A percentile compares a stretch with the other conserved stretches of the same genome.
These are phyloP conservation scores for Gossypium rotundifolium DNA, from an alignment of 345 rosid species.

Conservation along the genomic window DNA sequence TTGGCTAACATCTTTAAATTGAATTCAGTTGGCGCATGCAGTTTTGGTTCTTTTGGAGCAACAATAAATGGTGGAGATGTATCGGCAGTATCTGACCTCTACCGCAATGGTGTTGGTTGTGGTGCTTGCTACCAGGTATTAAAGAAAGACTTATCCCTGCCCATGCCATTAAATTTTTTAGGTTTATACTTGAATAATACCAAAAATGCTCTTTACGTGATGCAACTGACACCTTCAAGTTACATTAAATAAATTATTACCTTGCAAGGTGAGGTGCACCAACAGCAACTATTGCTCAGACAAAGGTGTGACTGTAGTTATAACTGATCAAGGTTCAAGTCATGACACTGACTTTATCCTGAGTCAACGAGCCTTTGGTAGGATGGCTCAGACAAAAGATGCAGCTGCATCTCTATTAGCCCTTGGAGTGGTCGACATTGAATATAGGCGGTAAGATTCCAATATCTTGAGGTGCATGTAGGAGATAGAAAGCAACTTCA, in stretches of 20 bases:
- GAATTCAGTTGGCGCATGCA: constrained; percentile 53
- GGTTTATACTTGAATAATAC: not conserved
- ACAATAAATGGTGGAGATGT: constrained; percentile 62
- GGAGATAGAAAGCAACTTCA: not conserved
- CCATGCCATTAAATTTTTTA: not conserved
- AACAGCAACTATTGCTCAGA: constrained; percentile 46
- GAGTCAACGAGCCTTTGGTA: constrained; percentile 43
- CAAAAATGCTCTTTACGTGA: not conserved
- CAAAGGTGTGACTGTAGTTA: constrained; percentile 44
- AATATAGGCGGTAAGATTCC: constrained; percentile 53
- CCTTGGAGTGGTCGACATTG: constrained; percentile 45
- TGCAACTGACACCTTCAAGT: not conserved
- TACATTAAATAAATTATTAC: not conserved
- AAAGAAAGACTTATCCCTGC: not conserved
- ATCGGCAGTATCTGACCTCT: constrained; percentile 58
- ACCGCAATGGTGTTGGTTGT: constrained; percentile 56
- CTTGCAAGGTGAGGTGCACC: constrained; percentile 50
- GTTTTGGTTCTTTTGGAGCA: constrained; percentile 63
- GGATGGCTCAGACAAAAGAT: constrained; percentile 52
- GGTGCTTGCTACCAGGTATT: constrained; percentile 73
- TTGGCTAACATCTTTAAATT: not conserved
- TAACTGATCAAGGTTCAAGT: constrained; percentile 60
- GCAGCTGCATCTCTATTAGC: constrained; percentile 40
- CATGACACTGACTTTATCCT: constrained; percentile 51
- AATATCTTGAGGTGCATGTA: not conserved